These are phyloP conservation scores for Amborella trichopoda DNA, from an alignment of 164 flowering plant species.

Conservation along the genomic window DNA sequence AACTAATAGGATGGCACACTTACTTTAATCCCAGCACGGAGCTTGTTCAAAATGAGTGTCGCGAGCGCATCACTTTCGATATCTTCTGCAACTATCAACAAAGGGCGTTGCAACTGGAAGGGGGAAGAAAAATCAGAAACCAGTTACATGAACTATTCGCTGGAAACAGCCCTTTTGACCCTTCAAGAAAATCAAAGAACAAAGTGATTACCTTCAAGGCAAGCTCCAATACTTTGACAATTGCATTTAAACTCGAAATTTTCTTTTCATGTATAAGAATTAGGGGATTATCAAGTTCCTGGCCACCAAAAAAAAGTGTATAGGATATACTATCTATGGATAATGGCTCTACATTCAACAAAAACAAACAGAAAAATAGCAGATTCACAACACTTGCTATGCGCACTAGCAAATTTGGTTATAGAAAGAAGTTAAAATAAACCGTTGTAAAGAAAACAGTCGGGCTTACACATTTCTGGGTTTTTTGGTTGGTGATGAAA, in stretches of 20 bases:
- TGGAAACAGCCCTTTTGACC: no score
- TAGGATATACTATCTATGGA: not conserved
- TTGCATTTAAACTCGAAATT: constrained; percentile 61
- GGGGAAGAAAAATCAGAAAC: not conserved
- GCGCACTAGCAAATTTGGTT: not conserved
- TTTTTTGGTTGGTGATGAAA: constrained; percentile 82
- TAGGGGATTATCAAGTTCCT: constrained; percentile 93
- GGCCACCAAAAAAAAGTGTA: constrained; percentile 2
- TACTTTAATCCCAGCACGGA: constrained; percentile 95
- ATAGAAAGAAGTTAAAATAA: not conserved
- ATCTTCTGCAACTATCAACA: constrained; percentile 87
- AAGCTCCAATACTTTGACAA: constrained; percentile 76
- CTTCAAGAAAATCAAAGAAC: constrained; percentile 13
- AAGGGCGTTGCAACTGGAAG: constrained; percentile 73
- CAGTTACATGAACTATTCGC: not conserved
- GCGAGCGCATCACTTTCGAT: constrained; percentile 94
- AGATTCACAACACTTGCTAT: not conserved
- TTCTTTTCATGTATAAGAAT: constrained; percentile 88
- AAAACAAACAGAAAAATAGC: not conserved
- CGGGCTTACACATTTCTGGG: constrained; percentile 97
- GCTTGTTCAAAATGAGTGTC: constrained; percentile 77
- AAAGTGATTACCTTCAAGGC: constrained; percentile 59
- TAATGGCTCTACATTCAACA: not conserved
- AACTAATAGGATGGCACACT: not conserved
- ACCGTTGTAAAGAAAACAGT: not conserved